These are phyloP conservation scores for Scutellaria barbata DNA, from an alignment of 257 asterid species.

Conservation along the genomic window DNA sequence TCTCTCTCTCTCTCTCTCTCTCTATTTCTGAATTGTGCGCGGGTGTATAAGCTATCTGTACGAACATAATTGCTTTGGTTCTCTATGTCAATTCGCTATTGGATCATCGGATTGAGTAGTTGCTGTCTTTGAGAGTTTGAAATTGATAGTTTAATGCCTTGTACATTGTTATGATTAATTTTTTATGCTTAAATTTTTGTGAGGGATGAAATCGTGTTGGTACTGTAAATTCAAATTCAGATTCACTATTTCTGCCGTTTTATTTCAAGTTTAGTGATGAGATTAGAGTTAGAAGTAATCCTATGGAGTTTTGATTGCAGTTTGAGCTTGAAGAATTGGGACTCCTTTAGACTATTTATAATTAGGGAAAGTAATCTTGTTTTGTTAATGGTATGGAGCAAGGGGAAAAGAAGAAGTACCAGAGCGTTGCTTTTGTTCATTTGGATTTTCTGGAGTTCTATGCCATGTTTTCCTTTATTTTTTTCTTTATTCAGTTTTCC, in stretches of 20 bases:
- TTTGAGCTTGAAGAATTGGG: slow-evolving; percentile 31
- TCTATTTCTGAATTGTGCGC: neutral
- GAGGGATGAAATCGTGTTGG: slow-evolving; percentile 17
- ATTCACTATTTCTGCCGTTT: slow-evolving; percentile 25
- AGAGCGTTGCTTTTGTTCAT: neutral
- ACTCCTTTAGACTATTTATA: slow-evolving; percentile 8
- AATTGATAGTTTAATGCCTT: slow-evolving; percentile 18
- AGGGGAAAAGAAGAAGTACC: neutral
- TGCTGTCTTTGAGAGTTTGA: slow-evolving; percentile 9
- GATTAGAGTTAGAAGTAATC: slow-evolving; percentile 21
- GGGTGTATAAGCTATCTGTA: neutral
- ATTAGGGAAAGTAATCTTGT: neutral
- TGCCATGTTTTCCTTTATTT: neutral
- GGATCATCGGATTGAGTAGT: slow-evolving; percentile 32
- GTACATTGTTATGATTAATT: neutral
- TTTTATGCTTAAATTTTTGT: neutral
- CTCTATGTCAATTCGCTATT: neutral
- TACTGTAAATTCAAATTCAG: slow-evolving; percentile 7
- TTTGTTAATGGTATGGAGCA: neutral
- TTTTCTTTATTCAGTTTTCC: neutral
- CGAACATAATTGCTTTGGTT: slow-evolving; percentile 9
- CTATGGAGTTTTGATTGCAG: slow-evolving; percentile 6
- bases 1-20: slow-evolving; percentile 17
- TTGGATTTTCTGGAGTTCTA: neutral
- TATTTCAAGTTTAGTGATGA: slow-evolving; percentile 1